A percentile compares a stretch with the other conserved stretches of the same genome.
phyloP scores from a whole-genome alignment of 306 rosid genomes.

The Adenanthera pavonina region DNA sequence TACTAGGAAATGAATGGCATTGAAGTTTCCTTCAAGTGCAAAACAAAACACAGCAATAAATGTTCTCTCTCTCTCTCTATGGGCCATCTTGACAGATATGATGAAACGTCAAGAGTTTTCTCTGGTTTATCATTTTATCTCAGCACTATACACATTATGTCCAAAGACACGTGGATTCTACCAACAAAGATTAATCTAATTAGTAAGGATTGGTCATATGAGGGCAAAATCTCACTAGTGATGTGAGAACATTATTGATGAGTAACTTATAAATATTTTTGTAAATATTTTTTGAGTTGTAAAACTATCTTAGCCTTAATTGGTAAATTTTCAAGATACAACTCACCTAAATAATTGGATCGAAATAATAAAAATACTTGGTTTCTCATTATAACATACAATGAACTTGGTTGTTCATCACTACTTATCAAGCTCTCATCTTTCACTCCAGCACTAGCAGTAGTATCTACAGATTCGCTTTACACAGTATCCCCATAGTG shows the following conservation, averaged over 20 bases:
- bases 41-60: neutral
- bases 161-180: neutral
- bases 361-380: neutral
- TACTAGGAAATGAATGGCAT: conserved; percentile 23
- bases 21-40: conserved; percentile 43
- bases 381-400: neutral
- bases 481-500: neutral
- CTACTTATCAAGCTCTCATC: neutral
- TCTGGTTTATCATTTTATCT: neutral
- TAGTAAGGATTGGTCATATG: neutral
- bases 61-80: neutral
- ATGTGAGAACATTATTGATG: neutral
- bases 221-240: neutral
- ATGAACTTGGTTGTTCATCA: neutral
- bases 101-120: conserved; percentile 6
- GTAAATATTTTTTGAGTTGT: too few relatives aligned
- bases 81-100: conserved; percentile 34
- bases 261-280: neutral
- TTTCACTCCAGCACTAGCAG: neutral
- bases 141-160: neutral
- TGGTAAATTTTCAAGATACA: neutral
- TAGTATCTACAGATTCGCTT: conserved; percentile 1
- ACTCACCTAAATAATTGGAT: neutral
- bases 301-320: neutral
- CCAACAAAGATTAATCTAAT: too few relatives aligned